Evolutionary conservation across 2,329 filamentous ascomycete species (phyloP).

Genomic region (Paraphoma sp.): DNA sequence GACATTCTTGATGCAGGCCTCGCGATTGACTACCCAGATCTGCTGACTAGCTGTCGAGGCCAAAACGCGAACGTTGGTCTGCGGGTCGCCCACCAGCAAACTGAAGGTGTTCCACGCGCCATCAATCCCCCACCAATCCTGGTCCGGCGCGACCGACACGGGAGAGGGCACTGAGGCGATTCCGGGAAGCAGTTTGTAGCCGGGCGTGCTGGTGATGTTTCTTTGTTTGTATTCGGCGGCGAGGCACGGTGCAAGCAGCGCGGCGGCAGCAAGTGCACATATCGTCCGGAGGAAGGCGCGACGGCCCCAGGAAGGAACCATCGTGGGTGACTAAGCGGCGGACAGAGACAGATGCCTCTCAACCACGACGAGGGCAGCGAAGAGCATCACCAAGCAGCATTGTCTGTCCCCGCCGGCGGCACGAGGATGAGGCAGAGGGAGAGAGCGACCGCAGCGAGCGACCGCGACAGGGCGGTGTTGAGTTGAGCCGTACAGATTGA

Average conservation of each 20-base stretch:
- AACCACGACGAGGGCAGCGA: conserved; percentile 28
- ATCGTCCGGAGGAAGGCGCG: conserved; percentile 19
- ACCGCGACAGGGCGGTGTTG: conserved; percentile 19
- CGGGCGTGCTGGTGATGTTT: conserved; percentile 26
- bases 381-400: conserved; percentile 35
- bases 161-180: conserved; percentile 36
- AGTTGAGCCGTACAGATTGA: conserved; percentile 34
- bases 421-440: conserved; percentile 17
- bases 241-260: conserved; percentile 25
- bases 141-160: conserved; percentile 42
- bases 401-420: conserved; percentile 21
- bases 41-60: conserved; percentile 74
- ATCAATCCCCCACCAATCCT: conserved; percentile 49
- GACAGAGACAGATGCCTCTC: conserved; percentile 22
- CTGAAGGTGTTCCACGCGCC: conserved; percentile 71
- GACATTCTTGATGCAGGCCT: conserved; percentile 30
- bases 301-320: conserved; percentile 25
- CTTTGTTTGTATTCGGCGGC: conserved; percentile 28
- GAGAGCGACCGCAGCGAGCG: conserved; percentile 11
- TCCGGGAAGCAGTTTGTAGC: conserved; percentile 23
- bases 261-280: conserved; percentile 18
- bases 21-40: conserved; percentile 67
- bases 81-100: conserved; percentile 63
- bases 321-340: conserved; percentile 29
- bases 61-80: conserved; percentile 62